These are phyloP conservation scores for Ulmus americana DNA, from an alignment of 331 rosid genomes.

Conservation along the genomic window DNA sequence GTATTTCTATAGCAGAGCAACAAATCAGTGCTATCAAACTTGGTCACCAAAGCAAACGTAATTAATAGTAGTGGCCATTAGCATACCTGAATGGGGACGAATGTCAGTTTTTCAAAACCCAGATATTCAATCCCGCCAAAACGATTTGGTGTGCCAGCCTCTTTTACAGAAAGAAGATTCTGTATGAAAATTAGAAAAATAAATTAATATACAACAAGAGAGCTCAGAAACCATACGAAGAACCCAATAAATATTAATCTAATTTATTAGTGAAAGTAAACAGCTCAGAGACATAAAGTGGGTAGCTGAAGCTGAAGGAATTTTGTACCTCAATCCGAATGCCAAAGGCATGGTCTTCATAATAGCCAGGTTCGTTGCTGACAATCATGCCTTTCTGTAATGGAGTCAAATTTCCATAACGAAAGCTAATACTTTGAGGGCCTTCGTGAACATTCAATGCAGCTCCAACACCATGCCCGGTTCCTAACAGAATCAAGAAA, in stretches of 20 bases:
- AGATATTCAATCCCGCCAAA: conserved; percentile 75
- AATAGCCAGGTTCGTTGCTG: conserved; percentile 98
- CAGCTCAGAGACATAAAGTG: conserved; percentile 1
- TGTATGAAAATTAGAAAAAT: conserved; percentile 35
- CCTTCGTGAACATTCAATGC: conserved; percentile 97
- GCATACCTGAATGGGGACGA: conserved; percentile 84
- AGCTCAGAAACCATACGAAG: neutral
- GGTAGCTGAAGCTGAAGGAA: neutral
- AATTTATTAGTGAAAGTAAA: neutral
- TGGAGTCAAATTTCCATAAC: conserved; percentile 79
- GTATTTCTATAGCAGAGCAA: no score
- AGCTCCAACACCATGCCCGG: conserved; percentile 98
- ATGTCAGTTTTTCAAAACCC: conserved; percentile 87
- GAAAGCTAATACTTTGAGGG: conserved; percentile 84
- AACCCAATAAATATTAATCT: neutral
- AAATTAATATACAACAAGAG: conserved; percentile 6
- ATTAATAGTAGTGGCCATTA: neutral
- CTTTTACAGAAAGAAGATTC: conserved; percentile 77
- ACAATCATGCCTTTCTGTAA: conserved; percentile 74
- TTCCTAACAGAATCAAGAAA: conserved; percentile 39
- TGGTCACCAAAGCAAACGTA: neutral
- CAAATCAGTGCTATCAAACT: no score
- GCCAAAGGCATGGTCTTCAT: conserved; percentile 91
- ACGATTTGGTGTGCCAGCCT: conserved; percentile 60
- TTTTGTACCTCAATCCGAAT: conserved; percentile 79